These are phyloP conservation scores for Astragalus glycyphyllos DNA, from an alignment of 306 rosid genomes.

Conservation along the genomic window DNA sequence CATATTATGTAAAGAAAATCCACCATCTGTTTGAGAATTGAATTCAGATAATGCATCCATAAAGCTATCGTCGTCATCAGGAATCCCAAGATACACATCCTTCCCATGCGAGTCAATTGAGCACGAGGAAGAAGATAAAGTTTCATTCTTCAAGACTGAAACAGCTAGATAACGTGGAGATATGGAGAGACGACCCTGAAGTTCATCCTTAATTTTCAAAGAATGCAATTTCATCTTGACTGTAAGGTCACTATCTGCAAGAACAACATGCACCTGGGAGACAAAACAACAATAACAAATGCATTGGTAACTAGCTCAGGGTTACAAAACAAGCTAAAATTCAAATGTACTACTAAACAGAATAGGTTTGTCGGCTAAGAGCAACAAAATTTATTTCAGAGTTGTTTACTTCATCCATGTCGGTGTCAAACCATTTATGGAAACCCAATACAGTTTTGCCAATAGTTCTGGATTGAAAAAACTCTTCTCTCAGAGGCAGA, in stretches of 20 bases:
- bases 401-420: slow-evolving; percentile 1
- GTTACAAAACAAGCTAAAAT: slow-evolving; percentile 6
- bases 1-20: slow-evolving; percentile 52
- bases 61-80: slow-evolving; percentile 82
- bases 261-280: slow-evolving; percentile 74
- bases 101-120: slow-evolving; percentile 54
- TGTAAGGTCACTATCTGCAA: slow-evolving; percentile 66
- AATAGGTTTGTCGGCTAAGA: slow-evolving; percentile 19
- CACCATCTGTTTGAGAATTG: slow-evolving; percentile 64
- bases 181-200: slow-evolving; percentile 71
- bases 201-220: slow-evolving; percentile 87
- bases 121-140: slow-evolving; percentile 47
- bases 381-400: slow-evolving; percentile 5
- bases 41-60: slow-evolving; percentile 92
- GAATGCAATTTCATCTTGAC: slow-evolving; percentile 87
- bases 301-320: slow-evolving; percentile 8
- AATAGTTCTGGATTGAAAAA: neutral
- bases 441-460: neutral
- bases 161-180: slow-evolving; percentile 81
- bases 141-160: slow-evolving; percentile 73
- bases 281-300: slow-evolving; percentile 21
- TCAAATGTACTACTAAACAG: slow-evolving; percentile 4
- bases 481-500: neutral
- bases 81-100: slow-evolving; percentile 50
- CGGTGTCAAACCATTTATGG: neutral